These are phyloP conservation scores for Trichoderma virens DNA, from an alignment of 495 filamentous ascomycete genomes.

Conservation along the genomic window DNA sequence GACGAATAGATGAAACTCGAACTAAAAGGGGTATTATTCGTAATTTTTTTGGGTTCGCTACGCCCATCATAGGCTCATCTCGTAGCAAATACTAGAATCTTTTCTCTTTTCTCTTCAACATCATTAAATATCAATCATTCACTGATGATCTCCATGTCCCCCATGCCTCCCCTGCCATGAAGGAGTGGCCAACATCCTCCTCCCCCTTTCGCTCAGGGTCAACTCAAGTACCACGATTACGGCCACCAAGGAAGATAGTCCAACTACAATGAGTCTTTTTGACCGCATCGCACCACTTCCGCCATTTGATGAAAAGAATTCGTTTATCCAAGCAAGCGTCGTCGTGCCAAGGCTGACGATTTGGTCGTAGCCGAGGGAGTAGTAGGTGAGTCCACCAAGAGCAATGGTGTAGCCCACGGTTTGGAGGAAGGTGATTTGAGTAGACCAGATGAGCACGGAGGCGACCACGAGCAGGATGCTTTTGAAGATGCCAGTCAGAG, in stretches of 20 bases:
- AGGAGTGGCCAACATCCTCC: neutral
- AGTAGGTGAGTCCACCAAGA: slow-evolving; percentile 55
- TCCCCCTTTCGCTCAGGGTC: slow-evolving; percentile 11
- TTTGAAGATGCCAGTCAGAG: slow-evolving; percentile 68
- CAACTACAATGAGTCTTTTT: neutral
- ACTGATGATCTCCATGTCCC: neutral
- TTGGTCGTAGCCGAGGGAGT: slow-evolving; percentile 60
- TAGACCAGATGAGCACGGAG: slow-evolving; percentile 59
- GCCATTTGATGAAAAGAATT: neutral
- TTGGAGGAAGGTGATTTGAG: slow-evolving; percentile 51
- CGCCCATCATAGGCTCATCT: no score
- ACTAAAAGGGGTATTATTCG: neutral
- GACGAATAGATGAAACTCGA: neutral
- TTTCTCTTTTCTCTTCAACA: neutral
- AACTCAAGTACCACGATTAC: slow-evolving; percentile 52
- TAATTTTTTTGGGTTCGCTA: no score
- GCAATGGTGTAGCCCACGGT: slow-evolving; percentile 60
- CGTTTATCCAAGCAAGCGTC: slow-evolving; percentile 49
- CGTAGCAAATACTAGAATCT: neutral
- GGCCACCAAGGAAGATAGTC: slow-evolving; percentile 16
- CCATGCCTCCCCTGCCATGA: neutral
- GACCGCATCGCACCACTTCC: neutral
- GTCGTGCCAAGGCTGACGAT: slow-evolving; percentile 52
- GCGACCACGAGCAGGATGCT: slow-evolving; percentile 63
- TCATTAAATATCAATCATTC: neutral